Percentiles rank a stretch among this genome's conserved stretches.
Conservation (phyloP, 129 eudicot species). For the Saussurea involucrata region DNA sequence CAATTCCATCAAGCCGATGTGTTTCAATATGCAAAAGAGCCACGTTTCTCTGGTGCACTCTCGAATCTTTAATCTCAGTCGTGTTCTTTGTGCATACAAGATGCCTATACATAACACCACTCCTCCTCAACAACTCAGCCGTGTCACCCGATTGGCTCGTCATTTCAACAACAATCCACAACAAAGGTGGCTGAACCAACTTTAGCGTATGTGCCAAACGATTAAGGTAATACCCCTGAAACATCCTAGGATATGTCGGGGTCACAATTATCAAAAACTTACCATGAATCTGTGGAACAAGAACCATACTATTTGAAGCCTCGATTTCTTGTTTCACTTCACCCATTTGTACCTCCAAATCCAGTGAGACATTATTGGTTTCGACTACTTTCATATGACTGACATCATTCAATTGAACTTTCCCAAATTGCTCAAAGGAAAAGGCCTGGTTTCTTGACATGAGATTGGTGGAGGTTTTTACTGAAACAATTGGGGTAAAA, state of each 20-base stretch:
- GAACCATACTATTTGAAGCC: background rate
- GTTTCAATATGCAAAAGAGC: constrained; percentile 71
- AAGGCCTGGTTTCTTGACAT: constrained; percentile 36
- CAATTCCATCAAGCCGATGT: constrained; percentile 77
- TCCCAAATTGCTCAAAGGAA: constrained; percentile 33
- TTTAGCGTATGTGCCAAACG: constrained; percentile 65
- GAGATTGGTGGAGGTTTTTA: constrained; percentile 29
- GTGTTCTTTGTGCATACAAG: constrained; percentile 56
- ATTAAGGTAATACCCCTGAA: constrained; percentile 63
- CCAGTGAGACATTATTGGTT: background rate
- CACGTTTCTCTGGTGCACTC: constrained; percentile 56
- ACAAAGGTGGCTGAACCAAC: constrained; percentile 52
- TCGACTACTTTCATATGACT: constrained; percentile 7
- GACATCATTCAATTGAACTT: constrained; percentile 11
- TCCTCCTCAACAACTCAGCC: constrained; percentile 59
- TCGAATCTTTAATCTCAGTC: constrained; percentile 38
- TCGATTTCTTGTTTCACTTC: constrained; percentile 8
- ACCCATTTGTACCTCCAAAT: background rate
- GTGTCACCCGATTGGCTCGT: constrained; percentile 59
- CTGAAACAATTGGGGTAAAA: constrained; percentile 50
- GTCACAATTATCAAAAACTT: constrained; percentile 80
- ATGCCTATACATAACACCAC: constrained; percentile 83
- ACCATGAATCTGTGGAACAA: background rate
- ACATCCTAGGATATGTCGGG: constrained; percentile 49
- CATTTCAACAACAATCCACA: constrained; percentile 92